A percentile compares a stretch with the other conserved stretches of the same genome.
Conservation (phyloP, 371 early-diverging fungal species). For the Coemansia sp. region DNA sequence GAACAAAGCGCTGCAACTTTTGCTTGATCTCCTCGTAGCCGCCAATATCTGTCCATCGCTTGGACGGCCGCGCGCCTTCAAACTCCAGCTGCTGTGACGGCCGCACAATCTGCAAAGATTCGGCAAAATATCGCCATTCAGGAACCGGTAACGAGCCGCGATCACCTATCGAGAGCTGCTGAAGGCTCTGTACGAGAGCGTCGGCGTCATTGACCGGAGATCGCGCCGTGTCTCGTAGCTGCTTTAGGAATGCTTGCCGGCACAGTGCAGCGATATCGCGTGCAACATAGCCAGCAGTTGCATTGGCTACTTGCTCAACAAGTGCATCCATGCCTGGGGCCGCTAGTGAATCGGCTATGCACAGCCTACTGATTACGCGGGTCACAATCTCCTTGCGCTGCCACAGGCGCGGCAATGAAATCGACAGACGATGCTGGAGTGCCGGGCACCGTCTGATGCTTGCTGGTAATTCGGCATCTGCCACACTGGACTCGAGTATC, state of each 20-base stretch:
- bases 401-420: slow-evolving; percentile 16
- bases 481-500: slow-evolving; percentile 32
- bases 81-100: slow-evolving; percentile 46
- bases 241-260: slow-evolving; percentile 27
- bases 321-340: background rate
- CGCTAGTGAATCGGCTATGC: background rate
- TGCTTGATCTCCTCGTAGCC: slow-evolving; percentile 27
- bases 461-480: slow-evolving; percentile 15
- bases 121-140: slow-evolving; percentile 26
- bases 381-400: slow-evolving; percentile 27
- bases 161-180: slow-evolving; percentile 1
- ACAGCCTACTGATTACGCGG: background rate
- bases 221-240: slow-evolving; percentile 9
- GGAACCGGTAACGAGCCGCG: background rate
- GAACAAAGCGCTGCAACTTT: slow-evolving; percentile 35
- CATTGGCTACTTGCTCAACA: slow-evolving; percentile 22
- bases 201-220: background rate
- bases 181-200: background rate
- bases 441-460: slow-evolving; percentile 15
- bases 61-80: slow-evolving; percentile 34
- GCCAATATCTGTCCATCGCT: slow-evolving; percentile 42
- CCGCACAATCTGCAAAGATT: slow-evolving; percentile 25
- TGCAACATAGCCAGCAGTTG: slow-evolving; percentile 42
- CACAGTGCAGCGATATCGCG: slow-evolving; percentile 33
- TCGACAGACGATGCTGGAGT: slow-evolving; percentile 14